Percentiles rank a stretch among this genome's conserved stretches.
phyloP scores from a whole-genome alignment of 768 basidiomycete species.

The Termitomyces sp. region DNA sequence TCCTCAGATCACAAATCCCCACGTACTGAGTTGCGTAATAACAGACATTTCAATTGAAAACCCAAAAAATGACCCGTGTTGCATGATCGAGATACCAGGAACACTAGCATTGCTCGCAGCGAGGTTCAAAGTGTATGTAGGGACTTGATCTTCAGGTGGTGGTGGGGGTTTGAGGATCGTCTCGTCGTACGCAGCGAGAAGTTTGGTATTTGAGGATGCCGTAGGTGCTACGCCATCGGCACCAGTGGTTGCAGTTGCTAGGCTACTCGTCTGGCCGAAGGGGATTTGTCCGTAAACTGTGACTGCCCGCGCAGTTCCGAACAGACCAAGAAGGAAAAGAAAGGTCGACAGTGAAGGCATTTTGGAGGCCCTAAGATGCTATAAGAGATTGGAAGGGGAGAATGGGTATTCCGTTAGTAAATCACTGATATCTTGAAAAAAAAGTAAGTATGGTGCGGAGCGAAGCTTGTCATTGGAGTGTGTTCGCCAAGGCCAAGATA shows the following conservation, averaged over 20 bases:
- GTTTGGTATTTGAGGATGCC: slow-evolving; percentile 27
- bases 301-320: slow-evolving; percentile 14
- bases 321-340: background rate
- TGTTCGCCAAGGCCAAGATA: background rate
- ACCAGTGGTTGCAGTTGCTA: slow-evolving; percentile 8
- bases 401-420: background rate
- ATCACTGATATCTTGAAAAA: background rate
- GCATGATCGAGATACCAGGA: slow-evolving; percentile 35
- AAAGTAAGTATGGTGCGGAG: background rate
- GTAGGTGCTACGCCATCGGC: slow-evolving; percentile 11
- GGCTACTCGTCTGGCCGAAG: slow-evolving; percentile 12
- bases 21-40: slow-evolving; percentile 56
- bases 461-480: background rate
- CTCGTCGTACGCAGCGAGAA: slow-evolving; percentile 49
- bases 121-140: slow-evolving; percentile 44
- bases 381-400: too few species aligned
- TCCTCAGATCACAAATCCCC: background rate
- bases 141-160: slow-evolving; percentile 40
- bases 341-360: background rate
- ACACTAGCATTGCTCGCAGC: slow-evolving; percentile 29
- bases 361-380: background rate
- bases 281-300: slow-evolving; percentile 33
- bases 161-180: slow-evolving; percentile 48
- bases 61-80: slow-evolving; percentile 58
- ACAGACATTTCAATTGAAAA: slow-evolving; percentile 80